Conservation (phyloP, 78 protist species). For the Cavenderia fasciculata region DNA sequence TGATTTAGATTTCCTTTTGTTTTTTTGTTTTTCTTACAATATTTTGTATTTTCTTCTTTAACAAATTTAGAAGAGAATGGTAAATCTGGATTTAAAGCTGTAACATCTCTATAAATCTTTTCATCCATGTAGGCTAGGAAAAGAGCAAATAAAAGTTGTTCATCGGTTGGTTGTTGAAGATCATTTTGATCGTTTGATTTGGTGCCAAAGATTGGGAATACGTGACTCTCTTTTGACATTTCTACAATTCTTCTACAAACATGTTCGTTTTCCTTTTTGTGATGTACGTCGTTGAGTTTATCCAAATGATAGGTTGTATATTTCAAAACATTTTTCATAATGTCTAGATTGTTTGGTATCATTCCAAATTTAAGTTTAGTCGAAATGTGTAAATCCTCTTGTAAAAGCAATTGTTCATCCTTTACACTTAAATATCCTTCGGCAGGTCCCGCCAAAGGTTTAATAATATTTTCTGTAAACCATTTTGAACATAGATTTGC, state of each 20-base stretch:
- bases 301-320: constrained; percentile 22
- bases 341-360: neutral
- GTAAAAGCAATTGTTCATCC: constrained; percentile 13
- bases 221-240: constrained; percentile 26
- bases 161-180: constrained; percentile 51
- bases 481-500: neutral
- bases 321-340: constrained; percentile 12
- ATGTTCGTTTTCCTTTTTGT: constrained; percentile 11
- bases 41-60: constrained; percentile 1
- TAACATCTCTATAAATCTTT: constrained; percentile 29
- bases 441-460: constrained; percentile 25
- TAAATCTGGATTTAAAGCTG: constrained; percentile 66
- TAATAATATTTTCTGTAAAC: constrained; percentile 22
- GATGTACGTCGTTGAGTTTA: constrained; percentile 54
- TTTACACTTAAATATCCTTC: neutral
- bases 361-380: neutral
- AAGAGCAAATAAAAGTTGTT: constrained; percentile 30
- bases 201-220: constrained; percentile 24
- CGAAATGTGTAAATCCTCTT: neutral
- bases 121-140: constrained; percentile 65
- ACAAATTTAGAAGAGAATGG: constrained; percentile 66
- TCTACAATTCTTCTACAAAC: constrained; percentile 47
- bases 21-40: neutral
- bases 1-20: neutral
- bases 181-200: constrained; percentile 19